phyloP scores from a whole-genome alignment of 129 eudicot genomes.

The Flaveria robusta region DNA sequence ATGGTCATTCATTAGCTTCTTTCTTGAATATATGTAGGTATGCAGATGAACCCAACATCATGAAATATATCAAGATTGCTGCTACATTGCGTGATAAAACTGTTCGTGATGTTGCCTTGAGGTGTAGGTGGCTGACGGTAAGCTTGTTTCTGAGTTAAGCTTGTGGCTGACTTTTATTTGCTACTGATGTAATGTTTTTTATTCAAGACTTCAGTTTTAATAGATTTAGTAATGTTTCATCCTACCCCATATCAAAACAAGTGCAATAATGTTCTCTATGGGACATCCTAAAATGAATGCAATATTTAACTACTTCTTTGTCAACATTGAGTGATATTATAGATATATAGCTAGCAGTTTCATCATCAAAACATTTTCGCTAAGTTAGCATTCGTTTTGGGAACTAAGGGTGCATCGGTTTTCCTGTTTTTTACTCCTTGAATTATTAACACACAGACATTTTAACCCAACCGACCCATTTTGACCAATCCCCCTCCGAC shows the following conservation, averaged over 20 bases:
- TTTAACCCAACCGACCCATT: too few species aligned
- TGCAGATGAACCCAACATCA: slow-evolving; percentile 70
- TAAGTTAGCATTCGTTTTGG: neutral
- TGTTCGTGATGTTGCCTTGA: slow-evolving; percentile 93
- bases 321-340: too few species aligned
- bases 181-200: neutral
- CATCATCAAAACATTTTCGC: too few species aligned
- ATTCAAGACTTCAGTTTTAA: slow-evolving; percentile 3
- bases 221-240: slow-evolving; percentile 3
- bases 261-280: neutral
- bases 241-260: neutral
- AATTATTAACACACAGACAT: neutral
- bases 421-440: neutral
- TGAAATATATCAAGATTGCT: slow-evolving; percentile 84
- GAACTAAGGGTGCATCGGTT: neutral
- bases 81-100: slow-evolving; percentile 84
- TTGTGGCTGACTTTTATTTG: neutral
- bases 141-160: slow-evolving; percentile 49
- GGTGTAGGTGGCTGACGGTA: slow-evolving; percentile 93
- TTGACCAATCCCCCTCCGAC: too few species aligned
- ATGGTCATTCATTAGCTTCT: slow-evolving; percentile 4
- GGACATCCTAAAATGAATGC: slow-evolving; percentile 1
- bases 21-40: slow-evolving; percentile 40
- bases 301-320: neutral
- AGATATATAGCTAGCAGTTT: too few species aligned